Percentiles rank a stretch among this genome's conserved stretches.
Evolutionary conservation across 805 yeast genomes (phyloP).

Genomic region (Sungouiozyma ichnusensis): DNA sequence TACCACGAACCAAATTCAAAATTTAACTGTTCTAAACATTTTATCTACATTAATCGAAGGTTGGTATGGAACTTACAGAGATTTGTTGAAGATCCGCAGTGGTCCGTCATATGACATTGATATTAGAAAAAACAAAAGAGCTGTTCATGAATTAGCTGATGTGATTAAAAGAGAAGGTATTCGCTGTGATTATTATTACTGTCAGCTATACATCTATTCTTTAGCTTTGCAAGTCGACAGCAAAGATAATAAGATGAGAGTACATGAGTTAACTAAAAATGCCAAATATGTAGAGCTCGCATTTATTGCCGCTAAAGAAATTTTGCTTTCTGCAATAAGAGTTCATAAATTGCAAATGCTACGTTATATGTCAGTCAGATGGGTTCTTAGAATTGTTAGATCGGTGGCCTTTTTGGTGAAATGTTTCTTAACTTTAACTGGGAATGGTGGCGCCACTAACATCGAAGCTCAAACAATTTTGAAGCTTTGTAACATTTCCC

Average conservation of each 20-base stretch:
- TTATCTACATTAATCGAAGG: slow-evolving; percentile 66
- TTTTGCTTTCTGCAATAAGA: slow-evolving; percentile 58
- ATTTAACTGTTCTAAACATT: slow-evolving; percentile 59
- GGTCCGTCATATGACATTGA: slow-evolving; percentile 23
- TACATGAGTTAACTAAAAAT: slow-evolving; percentile 62
- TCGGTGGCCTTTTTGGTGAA: slow-evolving; percentile 87
- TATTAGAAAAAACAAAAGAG: slow-evolving; percentile 22
- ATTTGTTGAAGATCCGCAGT: slow-evolving; percentile 40
- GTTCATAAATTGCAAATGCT: slow-evolving; percentile 55
- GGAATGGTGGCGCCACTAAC: slow-evolving; percentile 25
- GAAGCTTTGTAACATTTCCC: slow-evolving; percentile 52
- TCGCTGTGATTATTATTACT: slow-evolving; percentile 74
- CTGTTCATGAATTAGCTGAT: slow-evolving; percentile 26
- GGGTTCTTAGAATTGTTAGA: slow-evolving; percentile 78
- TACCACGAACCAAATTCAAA: slow-evolving; percentile 45
- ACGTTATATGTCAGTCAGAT: slow-evolving; percentile 80
- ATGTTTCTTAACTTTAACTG: slow-evolving; percentile 58
- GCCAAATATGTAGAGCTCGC: slow-evolving; percentile 77
- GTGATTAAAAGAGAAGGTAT: slow-evolving; percentile 57
- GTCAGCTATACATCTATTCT: slow-evolving; percentile 75
- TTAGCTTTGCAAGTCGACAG: slow-evolving; percentile 52
- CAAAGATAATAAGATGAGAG: slow-evolving; percentile 32
- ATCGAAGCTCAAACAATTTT: slow-evolving; percentile 37
- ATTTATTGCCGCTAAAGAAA: slow-evolving; percentile 72
- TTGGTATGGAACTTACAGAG: slow-evolving; percentile 62